Evolutionary conservation across 2,329 filamentous ascomycete genomes (phyloP).

Genomic region (Paracoccidioides brasiliensis): DNA sequence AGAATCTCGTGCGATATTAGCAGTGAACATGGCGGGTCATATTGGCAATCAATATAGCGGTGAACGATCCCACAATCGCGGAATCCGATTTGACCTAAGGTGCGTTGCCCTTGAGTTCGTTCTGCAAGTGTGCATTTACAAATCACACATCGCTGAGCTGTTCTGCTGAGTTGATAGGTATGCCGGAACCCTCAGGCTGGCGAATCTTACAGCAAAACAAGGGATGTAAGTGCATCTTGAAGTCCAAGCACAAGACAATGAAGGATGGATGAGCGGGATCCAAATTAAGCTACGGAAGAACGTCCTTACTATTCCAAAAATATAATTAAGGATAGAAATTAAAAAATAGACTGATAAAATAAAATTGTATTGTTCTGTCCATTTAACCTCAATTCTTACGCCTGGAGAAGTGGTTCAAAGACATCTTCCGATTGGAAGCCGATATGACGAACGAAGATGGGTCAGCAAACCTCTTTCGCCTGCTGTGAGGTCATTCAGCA

Average conservation of each 20-base stretch:
- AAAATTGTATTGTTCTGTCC: neutral
- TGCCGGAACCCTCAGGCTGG: neutral
- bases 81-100: neutral
- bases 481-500: neutral
- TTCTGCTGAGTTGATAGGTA: neutral
- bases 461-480: neutral
- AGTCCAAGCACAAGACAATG: neutral
- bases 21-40: neutral
- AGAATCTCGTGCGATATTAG: neutral
- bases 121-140: constrained; percentile 1
- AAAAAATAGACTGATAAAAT: neutral
- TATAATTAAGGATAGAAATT: too few relatives aligned
- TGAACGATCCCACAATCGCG: neutral
- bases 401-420: neutral
- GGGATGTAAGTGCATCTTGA: neutral
- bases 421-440: neutral
- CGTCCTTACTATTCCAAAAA: neutral
- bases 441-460: neutral
- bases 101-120: neutral
- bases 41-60: neutral
- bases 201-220: neutral
- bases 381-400: neutral
- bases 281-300: neutral
- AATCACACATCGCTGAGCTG: neutral
- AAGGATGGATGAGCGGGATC: neutral